Base-by-base conservation (phyloP, 805 yeast species). In the Wickerhamiella bombiphila region DNA sequence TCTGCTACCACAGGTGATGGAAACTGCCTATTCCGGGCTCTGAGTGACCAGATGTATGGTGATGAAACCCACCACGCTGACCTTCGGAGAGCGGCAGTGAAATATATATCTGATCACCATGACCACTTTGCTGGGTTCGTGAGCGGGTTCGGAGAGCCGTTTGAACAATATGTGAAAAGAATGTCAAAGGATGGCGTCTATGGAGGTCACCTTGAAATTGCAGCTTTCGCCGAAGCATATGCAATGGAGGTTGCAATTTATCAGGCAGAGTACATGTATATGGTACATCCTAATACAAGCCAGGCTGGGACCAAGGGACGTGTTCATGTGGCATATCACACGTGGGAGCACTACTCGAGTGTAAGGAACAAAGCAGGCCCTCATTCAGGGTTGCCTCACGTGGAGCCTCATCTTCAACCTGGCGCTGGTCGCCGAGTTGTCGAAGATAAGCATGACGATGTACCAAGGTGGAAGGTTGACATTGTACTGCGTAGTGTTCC, bases 331-430 rank as follows among this genome's bases (percentile, higher is more conserved):
- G 67, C 64, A 3, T 62, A 63, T 34, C 67, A 62, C 32, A 50
- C 58, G 1, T 62, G 67, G 66, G 66, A 63, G 40, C 67, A 62
- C 45, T 63, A 63, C 38, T 59, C 65, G 9, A 58, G 63, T 9
- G 61, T 61, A 3, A 48, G 66, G 19, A 55, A 58, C 35, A 37
- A 50, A n/a, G 48, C 44, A 13, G 65, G 64, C 1, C 65, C 66
- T 3, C 59, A 55, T 32, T 34, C 41, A 4, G 66, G 66, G 3
- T 40, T 43, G 5, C 58, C 59, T 1, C 39, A 44, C 9, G 49
- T 54, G 5, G 34, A 26, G 16, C 41, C 43, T 1, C 24, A n/a
- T 8, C n/a, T 15, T 11, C 9, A 29, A 15, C 7, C 30, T 32
- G 2, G n/a, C 30, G 14, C 28, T 22, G 14, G 35, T 15, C 3